Evolutionary conservation across 75 land plant genomes (phyloP).

Genomic region (Pinus taeda): DNA sequence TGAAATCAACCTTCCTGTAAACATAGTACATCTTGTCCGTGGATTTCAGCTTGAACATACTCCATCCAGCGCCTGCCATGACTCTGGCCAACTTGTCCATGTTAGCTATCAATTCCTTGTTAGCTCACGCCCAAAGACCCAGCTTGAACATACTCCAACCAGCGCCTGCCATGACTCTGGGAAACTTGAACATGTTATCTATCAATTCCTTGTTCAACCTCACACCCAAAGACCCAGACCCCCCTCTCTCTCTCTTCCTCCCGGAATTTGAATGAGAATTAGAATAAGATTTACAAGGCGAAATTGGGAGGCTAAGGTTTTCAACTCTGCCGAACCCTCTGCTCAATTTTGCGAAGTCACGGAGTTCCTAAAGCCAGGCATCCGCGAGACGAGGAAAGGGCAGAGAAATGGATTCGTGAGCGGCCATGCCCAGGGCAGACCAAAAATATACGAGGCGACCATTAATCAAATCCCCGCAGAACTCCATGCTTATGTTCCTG

Average conservation of each 20-base stretch:
- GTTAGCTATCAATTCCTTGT: conserved; percentile 13
- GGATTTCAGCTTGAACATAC: no score
- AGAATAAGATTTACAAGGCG: not conserved
- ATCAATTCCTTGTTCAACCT: conserved; percentile 13
- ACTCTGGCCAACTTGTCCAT: conserved; percentile 21
- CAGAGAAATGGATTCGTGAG: conserved; percentile 17
- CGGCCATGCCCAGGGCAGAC: not conserved
- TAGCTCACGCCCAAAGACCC: conserved; percentile 18
- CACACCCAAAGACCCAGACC: conserved; percentile 20
- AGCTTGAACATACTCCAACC: not conserved
- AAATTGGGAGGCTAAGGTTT: no score
- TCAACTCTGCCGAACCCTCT: conserved; percentile 26
- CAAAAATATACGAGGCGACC: conserved; percentile 30
- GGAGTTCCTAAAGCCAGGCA: conserved; percentile 20
- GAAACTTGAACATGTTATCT: conserved; percentile 18
- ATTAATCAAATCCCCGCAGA: conserved; percentile 23
- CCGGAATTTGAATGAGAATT: no score
- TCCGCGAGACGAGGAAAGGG: conserved; percentile 24
- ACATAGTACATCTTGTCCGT: no score
- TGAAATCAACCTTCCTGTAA: no score
- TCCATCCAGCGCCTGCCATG: conserved; percentile 5
- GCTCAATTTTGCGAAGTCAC: conserved; percentile 17
- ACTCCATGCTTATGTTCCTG: conserved; percentile 32
- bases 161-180: conserved; percentile 11
- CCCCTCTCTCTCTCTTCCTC: not conserved